Conservation (phyloP, 2,329 filamentous ascomycete species). For the Botrytis fragariae region DNA sequence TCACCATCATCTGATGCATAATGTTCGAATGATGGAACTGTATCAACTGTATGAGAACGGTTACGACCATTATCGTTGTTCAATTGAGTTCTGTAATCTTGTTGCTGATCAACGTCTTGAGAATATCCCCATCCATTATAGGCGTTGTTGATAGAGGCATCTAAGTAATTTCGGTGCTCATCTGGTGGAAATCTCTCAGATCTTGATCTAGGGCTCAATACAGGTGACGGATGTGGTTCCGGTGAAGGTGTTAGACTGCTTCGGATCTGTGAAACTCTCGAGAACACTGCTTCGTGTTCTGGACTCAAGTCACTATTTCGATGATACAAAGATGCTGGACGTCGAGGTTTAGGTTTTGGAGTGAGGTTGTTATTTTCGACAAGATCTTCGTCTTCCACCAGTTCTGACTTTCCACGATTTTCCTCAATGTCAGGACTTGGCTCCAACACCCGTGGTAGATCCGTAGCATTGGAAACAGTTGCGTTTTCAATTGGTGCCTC, state of each 20-base stretch:
- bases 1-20: conserved; percentile 28
- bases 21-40: conserved; percentile 31
- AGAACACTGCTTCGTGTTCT: conserved; percentile 20
- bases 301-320: conserved; percentile 9
- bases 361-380: background rate
- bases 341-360: background rate
- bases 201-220: background rate
- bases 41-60: conserved; percentile 31
- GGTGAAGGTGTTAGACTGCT: conserved; percentile 1
- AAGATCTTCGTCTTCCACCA: background rate
- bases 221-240: conserved; percentile 1
- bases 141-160: conserved; percentile 10
- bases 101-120: background rate
- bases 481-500: background rate
- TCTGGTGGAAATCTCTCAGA: conserved; percentile 2
- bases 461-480: conserved; percentile 15
- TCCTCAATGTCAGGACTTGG: background rate
- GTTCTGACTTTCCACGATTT: background rate
- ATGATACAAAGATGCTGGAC: conserved; percentile 1
- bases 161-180: conserved; percentile 9
- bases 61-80: background rate
- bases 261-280: conserved; percentile 15
- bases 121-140: conserved; percentile 3
- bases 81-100: background rate
- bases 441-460: conserved; percentile 3